Base-by-base conservation (phyloP, 2,329 filamentous ascomycete genomes). In the Zasmidium cellare region DNA sequence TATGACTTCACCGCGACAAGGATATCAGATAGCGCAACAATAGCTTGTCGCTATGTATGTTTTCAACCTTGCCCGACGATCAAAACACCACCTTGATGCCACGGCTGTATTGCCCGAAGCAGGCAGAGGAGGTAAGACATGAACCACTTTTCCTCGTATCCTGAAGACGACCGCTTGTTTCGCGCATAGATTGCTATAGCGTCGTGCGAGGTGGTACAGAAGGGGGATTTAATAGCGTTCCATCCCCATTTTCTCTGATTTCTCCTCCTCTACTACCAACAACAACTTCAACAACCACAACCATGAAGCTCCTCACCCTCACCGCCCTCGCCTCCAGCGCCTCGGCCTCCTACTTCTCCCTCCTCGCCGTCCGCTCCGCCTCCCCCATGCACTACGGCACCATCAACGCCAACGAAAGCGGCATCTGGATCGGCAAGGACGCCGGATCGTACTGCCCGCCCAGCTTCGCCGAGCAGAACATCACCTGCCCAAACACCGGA, bases 381-480 rank as follows among this genome's bases (percentile, higher is more conserved):
- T 63, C 65, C 1, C 65, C 66, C 31, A 64, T 72, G 63, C 65
- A 71, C 59, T 61, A 67, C 54, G 58, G 52, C 20, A 22, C 57
- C 41, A 58, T 73, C 47, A 58, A 65, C 45, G 71, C 70, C 51
- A 58, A 56, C 45, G 58, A 56, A 51, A 65, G 62, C 19, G 55
- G 56, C 25, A 60, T 74, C 64, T 71, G 61, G 60, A 64, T 72
- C 51, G 69, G 69, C 54, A 69, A 70, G 24, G 25, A 54, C 12
- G 60, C 70, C 2, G 55, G 65, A n/a, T 55, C 62, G 19, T 72
- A 69, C 60, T 74, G 72, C 60, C 71, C 71, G 3, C 35, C 46
- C 41, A 20, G 20, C 48, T 38, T 51, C n/a, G 59, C 60, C 12
- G 50, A 57, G 6, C 24, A 45, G 2, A 51, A 46, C 9, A 62